Percentiles rank a stretch among this genome's conserved stretches.
These are phyloP conservation scores for Xylaria intraflava DNA, from an alignment of 495 filamentous ascomycete species.

Conservation along the genomic window DNA sequence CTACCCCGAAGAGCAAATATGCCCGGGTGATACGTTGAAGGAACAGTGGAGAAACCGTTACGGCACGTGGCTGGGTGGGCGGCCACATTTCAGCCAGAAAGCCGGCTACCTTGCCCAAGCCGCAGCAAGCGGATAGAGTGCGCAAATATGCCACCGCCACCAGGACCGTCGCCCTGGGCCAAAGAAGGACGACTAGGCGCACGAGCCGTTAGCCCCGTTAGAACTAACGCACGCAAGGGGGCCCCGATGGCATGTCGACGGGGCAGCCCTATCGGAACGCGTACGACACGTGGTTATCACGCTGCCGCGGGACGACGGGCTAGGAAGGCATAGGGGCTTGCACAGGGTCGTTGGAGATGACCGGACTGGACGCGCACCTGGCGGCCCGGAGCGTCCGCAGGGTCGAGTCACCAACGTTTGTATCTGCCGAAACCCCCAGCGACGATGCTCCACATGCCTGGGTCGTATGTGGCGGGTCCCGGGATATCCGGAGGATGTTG, in stretches of 20 bases:
- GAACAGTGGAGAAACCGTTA: neutral
- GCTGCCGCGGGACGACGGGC: neutral
- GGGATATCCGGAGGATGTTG: too few relatives aligned
- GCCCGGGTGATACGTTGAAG: neutral
- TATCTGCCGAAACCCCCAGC: neutral
- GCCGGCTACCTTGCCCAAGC: neutral
- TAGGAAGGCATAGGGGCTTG: too few relatives aligned
- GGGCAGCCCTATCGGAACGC: neutral
- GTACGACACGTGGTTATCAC: too few relatives aligned
- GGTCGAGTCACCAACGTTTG: too few relatives aligned
- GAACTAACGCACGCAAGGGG: neutral
- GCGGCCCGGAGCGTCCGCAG: neutral
- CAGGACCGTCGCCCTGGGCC: neutral
- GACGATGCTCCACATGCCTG: neutral
- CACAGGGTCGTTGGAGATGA: too few relatives aligned
- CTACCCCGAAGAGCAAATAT: neutral
- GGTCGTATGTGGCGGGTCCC: neutral
- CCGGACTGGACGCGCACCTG: conserved; percentile 10
- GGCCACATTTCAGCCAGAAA: neutral
- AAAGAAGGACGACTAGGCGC: neutral
- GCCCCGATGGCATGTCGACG: neutral
- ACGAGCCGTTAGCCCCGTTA: too few relatives aligned
- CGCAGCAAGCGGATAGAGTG: neutral
- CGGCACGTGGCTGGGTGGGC: neutral
- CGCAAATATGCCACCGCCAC: neutral